Base-by-base conservation (phyloP, 2,329 filamentous ascomycete genomes). In the Xylariomycetidae sp. region DNA sequence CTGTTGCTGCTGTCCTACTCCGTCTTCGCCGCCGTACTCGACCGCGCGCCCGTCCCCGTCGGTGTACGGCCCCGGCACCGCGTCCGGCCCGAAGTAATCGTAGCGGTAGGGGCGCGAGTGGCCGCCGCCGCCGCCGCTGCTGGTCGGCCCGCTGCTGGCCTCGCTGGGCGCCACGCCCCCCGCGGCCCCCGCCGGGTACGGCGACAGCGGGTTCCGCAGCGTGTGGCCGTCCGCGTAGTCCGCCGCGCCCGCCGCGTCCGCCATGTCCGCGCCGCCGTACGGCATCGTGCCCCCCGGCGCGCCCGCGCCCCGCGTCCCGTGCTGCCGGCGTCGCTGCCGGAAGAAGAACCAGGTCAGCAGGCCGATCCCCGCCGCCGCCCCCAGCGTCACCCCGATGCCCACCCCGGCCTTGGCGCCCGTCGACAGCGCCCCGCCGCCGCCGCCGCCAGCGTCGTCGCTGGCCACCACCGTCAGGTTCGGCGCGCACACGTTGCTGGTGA, bases 361-460 rank as follows among this genome's bases (percentile, higher is more conserved):
- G 4, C 61, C 69, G 23, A 72, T 54, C 10, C 72, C 25, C 5
- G 64, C 27, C 4, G 61, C 57, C 2, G 57, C 61, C 18, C 58
- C 68, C 0, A 71, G 50, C 2, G 68, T 62, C 4, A 70, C 64
- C 13, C 72, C 75, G 1, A 70, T 60, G 5, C 67, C 73, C n/a
- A 80, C 69, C 3, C 75, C 75, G 0, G 69, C 72, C 46, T 70
- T 74, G 3, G 71, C 73, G 1, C 68, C 72, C 13, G 42, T 37
- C 13, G 42, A 38, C 1, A 61, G 51, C 2, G 68, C 68, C 5
- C 76, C 49, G 3, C 52, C 51, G 3, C 35, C 37, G 17, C 26
- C 32, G 17, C 29, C 33, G 31, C 31, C 20, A 8, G 25, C 13
- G 15, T 29, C 12, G 15, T 9, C 7, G 3, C 28, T 39, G 13